phyloP scores from a whole-genome alignment of 345 rosid species.

The Salix dunnii region DNA sequence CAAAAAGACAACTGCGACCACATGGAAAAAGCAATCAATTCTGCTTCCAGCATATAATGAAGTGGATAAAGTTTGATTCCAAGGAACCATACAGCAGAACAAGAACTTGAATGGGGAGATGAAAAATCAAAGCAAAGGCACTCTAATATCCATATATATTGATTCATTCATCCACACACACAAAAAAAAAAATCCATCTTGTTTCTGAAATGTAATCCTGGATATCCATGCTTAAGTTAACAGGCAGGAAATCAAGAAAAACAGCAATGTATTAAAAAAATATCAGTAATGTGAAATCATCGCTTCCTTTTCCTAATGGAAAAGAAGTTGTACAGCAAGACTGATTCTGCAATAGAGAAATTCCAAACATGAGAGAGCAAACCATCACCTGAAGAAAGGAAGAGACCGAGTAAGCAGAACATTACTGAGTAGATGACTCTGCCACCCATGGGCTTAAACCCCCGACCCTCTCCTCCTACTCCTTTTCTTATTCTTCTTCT shows the following conservation, averaged over 20 bases:
- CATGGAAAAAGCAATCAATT: slow-evolving; percentile 28
- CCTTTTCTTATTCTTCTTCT: background rate
- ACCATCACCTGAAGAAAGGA: slow-evolving; percentile 35
- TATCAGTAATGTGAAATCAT: background rate
- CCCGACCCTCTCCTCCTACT: background rate
- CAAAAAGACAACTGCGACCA: slow-evolving; percentile 15
- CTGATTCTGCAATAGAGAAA: background rate
- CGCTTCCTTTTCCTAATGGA: background rate
- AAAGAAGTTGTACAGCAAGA: background rate
- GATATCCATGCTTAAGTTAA: background rate
- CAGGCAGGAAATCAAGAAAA: background rate
- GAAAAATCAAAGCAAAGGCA: background rate
- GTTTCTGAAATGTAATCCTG: background rate
- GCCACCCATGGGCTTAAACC: slow-evolving; percentile 26
- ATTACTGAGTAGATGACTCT: slow-evolving; percentile 6
- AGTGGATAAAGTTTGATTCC: slow-evolving; percentile 14
- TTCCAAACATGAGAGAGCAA: background rate
- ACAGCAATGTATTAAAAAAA: background rate
- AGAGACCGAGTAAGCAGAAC: slow-evolving; percentile 21
- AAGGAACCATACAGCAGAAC: background rate
- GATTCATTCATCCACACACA: background rate
- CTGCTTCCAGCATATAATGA: slow-evolving; percentile 12
- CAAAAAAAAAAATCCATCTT: background rate
- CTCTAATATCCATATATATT: background rate
- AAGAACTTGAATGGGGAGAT: background rate